phyloP scores from a whole-genome alignment of 768 basidiomycete genomes.

The Tulasnella sp. region DNA sequence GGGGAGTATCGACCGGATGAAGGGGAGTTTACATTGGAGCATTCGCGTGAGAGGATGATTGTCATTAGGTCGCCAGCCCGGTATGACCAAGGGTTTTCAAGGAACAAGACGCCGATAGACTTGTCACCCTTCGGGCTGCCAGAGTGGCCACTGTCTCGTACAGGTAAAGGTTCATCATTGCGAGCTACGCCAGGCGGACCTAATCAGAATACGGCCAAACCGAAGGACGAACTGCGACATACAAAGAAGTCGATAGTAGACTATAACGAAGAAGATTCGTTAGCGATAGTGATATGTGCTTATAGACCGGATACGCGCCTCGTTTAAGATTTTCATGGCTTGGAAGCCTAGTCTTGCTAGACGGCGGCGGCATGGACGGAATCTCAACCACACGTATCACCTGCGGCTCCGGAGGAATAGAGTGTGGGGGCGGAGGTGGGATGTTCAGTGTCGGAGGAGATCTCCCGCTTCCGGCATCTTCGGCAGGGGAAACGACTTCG shows the following conservation, averaged over 20 bases:
- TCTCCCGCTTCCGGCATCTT: slow-evolving; percentile 1
- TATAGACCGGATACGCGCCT: not conserved
- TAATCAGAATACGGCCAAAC: not conserved
- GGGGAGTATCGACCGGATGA: not conserved
- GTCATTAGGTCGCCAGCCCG: slow-evolving; percentile 13
- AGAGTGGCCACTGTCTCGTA: not conserved
- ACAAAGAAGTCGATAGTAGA: slow-evolving; percentile 11
- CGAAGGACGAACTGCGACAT: not conserved
- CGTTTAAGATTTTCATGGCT: slow-evolving; percentile 1
- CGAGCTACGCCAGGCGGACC: not conserved
- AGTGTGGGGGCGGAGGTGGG: not conserved
- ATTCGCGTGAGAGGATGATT: slow-evolving; percentile 13
- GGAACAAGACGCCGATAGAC: slow-evolving; percentile 14
- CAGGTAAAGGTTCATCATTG: slow-evolving; percentile 7
- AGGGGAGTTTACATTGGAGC: slow-evolving; percentile 8
- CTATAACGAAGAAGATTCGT: not conserved
- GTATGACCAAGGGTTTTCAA: slow-evolving; percentile 13
- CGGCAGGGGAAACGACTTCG: not conserved
- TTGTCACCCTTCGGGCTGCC: slow-evolving; percentile 1
- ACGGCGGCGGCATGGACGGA: not conserved
- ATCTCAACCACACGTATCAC: not conserved
- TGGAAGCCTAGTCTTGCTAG: not conserved
- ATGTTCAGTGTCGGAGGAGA: not conserved
- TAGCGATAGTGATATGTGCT: not conserved
- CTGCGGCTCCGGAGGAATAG: not conserved